Evolutionary conservation across 2,329 filamentous ascomycete genomes (phyloP), one percentile per base, ranked within the genome.

Genomic region (Penicillium hesseltinei): DNA sequence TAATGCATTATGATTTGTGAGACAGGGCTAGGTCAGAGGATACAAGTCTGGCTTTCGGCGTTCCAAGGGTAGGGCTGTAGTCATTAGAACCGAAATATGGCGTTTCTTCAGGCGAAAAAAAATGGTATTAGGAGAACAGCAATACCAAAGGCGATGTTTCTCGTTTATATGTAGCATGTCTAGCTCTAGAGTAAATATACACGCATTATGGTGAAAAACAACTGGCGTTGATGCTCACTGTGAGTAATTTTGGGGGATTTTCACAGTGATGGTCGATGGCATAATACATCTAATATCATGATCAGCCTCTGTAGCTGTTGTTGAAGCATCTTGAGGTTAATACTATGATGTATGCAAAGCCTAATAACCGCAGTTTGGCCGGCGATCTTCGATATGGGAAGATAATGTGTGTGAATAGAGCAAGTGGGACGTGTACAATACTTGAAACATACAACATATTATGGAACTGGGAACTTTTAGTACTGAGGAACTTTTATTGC

Each of bases 361-460:
- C 45, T 36, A 25, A 25, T 25, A 51, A 50, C 53, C 31, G 42
- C 27, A 33, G 27, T n/a, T 54, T 36, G 44, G 36, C 40, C 19
- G 15, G 21, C 38, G 39, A 51, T 31, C 45, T 44, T 51, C n/a
- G 5, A 23, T 9, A 35, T 55, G 2, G 19, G 29, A 15, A 27
- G 21, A 21, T 21, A 13, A 45, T 57, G 52, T 39, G 61, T 65
- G 50, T 15, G 10, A 4, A 55, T 36, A 23, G 13, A 27, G 9
- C 1, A n/a, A n/a, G 0, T 0, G n/a, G 23, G 19, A 10, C 44
- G 58, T 63, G 50, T 21, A 8, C 4, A n/a, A 23, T 10, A 43
- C 17, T 17, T 55, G 40, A 59, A 60, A 58, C 56, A 47, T 6
- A 6, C 4, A 19, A 6, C 1, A 39, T 27, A 3, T 5, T 5